Evolutionary conservation across 1,284 basidiomycete genomes (phyloP).

Genomic region (Ganoderma lingzhi): DNA sequence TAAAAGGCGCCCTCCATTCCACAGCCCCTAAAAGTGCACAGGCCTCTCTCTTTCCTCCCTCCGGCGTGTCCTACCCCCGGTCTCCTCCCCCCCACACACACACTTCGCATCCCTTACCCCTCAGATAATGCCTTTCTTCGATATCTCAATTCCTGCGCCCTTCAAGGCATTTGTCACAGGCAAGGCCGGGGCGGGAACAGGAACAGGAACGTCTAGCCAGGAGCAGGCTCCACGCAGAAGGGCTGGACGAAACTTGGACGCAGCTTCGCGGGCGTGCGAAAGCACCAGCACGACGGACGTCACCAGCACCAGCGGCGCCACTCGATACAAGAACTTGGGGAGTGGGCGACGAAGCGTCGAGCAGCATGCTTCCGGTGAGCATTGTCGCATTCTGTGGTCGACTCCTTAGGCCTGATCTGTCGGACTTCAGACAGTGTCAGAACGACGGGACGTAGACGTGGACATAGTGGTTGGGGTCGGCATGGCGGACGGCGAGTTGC

Average conservation of each 20-base stretch:
- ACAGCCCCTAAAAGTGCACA: background rate
- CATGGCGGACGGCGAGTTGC: background rate
- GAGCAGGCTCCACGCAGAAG: slow-evolving; percentile 4
- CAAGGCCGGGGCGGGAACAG: background rate
- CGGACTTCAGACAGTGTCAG: background rate
- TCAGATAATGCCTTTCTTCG: slow-evolving; percentile 8
- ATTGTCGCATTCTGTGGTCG: background rate
- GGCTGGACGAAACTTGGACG: slow-evolving; percentile 7
- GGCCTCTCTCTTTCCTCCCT: background rate
- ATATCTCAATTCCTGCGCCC: background rate
- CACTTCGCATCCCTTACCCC: background rate
- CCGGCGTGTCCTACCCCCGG: slow-evolving; percentile 1
- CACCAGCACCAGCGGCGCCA: background rate
- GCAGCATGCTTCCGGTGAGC: slow-evolving; percentile 1
- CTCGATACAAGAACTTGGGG: slow-evolving; percentile 2
- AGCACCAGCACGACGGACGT: background rate
- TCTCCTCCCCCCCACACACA: background rate
- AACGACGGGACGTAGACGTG: background rate
- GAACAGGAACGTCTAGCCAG: background rate
- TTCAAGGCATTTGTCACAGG: background rate
- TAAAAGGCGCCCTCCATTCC: slow-evolving; percentile 7
- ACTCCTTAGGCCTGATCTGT: background rate
- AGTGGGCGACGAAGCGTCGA: background rate
- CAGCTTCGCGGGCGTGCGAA: slow-evolving; percentile 8
- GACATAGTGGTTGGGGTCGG: too few relatives aligned